These are phyloP conservation scores for Ophiostoma sp. DNA, from an alignment of 2,329 filamentous ascomycete genomes.

Conservation along the genomic window DNA sequence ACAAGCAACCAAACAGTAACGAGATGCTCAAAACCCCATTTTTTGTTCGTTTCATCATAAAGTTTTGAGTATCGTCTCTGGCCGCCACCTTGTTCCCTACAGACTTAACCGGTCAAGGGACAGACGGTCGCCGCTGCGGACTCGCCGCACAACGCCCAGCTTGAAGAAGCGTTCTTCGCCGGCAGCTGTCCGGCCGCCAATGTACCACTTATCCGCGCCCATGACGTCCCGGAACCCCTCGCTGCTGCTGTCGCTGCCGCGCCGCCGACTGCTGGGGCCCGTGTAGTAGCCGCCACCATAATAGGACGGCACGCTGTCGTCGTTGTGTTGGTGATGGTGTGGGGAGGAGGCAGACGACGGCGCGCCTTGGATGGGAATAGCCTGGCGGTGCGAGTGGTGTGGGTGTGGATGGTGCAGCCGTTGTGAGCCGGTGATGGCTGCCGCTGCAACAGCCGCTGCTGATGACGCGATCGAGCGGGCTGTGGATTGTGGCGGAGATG, in stretches of 20 bases:
- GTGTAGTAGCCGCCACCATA: constrained; percentile 12
- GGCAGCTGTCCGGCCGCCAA: constrained; percentile 66
- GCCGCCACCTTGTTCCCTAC: constrained; percentile 20
- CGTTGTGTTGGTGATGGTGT: constrained; percentile 15
- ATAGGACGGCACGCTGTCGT: neutral
- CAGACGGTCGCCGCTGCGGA: constrained; percentile 67
- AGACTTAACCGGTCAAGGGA: constrained; percentile 71
- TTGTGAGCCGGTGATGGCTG: constrained; percentile 25
- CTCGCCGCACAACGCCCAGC: constrained; percentile 66
- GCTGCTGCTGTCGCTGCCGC: constrained; percentile 69
- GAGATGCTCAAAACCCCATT: neutral
- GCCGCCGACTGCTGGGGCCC: constrained; percentile 33
- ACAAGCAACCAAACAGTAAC: neutral
- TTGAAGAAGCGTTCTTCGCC: constrained; percentile 82
- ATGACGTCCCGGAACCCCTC: constrained; percentile 70
- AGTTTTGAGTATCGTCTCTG: neutral
- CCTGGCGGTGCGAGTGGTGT: constrained; percentile 20
- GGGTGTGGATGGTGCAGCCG: constrained; percentile 24
- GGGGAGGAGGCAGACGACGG: constrained; percentile 6
- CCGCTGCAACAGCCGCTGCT: constrained; percentile 25
- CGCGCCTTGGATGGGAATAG: neutral
- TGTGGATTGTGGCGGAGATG: constrained; percentile 18
- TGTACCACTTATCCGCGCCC: constrained; percentile 74
- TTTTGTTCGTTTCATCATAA: constrained; percentile 7
- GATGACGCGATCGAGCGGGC: constrained; percentile 25